Evolutionary conservation across 2,329 filamentous ascomycete genomes (phyloP), one percentile per base, ranked within the genome.

Genomic region (Phyllosticta citrichinensis): DNA sequence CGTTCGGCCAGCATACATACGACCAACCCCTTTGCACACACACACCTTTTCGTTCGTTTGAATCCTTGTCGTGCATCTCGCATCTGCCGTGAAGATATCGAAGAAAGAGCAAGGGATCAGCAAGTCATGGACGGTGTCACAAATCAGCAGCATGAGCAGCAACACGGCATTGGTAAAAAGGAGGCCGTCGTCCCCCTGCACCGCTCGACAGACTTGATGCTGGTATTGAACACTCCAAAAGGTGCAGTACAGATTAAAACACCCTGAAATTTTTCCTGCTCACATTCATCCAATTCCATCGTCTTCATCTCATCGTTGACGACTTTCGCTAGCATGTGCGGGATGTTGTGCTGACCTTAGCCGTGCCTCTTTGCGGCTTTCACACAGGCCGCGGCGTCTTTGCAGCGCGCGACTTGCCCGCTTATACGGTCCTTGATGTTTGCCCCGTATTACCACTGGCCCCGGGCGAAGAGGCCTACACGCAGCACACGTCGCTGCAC

Each of bases 331-430:
- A 22, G 22, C 22, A 22, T 22, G 22, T 22, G 22, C 22, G 22
- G 22, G 22, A 22, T 22, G 22, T 22, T 22, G 22, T 51, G 35
- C 33, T 24, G 50, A 22, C 19, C n/a, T 47, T 52, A 33, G 53
- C 24, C 54, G n/a, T n/a, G 50, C 19, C 25, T 61, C 27, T 55
- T 52, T 2, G 52, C 19, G 27, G 35, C 24, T 24, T 25, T 52
- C 25, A 19, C 19, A 58, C 64, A 83, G 81, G 81, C 58, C 74
- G 81, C 62, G 81, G 80, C 30, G 74, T 83, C 50, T 82, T 82
- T 68, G 77, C 81, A 9, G 70, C 73, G 24, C 66, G 65, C 60
- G 66, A 70, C 40, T 82, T 83, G 57, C 72, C 78, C 17, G 73
- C 75, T 1, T 73, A 75, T 12, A 81, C 78, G 0, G 68, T 80